phyloP scores from a whole-genome alignment of 108 stramenopile species.

The Parietichytrium sp. region DNA sequence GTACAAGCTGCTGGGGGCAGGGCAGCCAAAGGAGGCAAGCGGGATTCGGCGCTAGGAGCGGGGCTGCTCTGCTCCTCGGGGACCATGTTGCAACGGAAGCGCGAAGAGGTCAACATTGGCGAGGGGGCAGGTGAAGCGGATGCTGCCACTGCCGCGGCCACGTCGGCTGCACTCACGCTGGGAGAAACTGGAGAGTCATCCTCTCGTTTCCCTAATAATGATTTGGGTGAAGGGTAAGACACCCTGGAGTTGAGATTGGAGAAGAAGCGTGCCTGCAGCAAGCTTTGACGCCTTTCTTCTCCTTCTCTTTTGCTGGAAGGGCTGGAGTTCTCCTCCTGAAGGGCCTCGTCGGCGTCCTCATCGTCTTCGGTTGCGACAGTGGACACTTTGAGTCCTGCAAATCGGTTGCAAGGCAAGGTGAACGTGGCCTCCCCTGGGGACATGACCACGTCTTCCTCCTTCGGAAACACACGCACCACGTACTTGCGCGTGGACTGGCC shows the following conservation, averaged over 20 bases:
- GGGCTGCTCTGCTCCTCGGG: no score
- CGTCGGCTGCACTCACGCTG: background rate
- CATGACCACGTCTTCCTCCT: background rate
- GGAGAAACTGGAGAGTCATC: background rate
- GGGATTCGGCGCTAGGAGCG: no score
- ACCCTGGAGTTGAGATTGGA: background rate
- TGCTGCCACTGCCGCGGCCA: conserved; percentile 27
- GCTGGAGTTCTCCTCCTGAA: background rate
- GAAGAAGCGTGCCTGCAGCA: background rate
- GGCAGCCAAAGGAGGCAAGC: no score
- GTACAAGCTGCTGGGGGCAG: no score
- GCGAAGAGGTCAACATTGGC: no score
- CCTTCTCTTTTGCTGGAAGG: background rate
- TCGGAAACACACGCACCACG: conserved; percentile 30
- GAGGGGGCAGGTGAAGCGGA: background rate
- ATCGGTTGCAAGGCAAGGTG: background rate
- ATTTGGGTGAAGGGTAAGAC: conserved; percentile 20
- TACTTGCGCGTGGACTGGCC: conserved; percentile 25
- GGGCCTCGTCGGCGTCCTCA: background rate
- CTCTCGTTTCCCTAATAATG: background rate
- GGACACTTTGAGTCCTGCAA: background rate
- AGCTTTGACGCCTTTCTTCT: background rate
- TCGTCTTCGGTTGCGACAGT: background rate
- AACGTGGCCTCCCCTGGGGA: background rate
- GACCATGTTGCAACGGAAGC: no score